Evolutionary conservation across 345 rosid genomes (phyloP).

Genomic region (Raphanus sativus): DNA sequence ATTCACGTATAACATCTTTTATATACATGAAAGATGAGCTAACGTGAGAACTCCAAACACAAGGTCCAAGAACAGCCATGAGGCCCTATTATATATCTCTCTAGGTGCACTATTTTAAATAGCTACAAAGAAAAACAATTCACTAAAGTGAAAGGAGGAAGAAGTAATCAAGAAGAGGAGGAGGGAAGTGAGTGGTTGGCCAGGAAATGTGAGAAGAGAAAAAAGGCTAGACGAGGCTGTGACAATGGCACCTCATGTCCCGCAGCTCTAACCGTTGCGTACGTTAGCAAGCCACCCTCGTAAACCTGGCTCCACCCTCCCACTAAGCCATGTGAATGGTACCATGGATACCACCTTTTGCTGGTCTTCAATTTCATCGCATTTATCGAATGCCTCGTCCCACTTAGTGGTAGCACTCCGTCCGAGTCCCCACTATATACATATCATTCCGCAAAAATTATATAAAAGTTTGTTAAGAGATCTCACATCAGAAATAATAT

Average conservation of each 20-base stretch:
- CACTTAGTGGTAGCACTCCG: conserved; percentile 80
- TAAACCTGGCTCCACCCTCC: conserved; percentile 93
- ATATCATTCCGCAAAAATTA: conserved; percentile 9
- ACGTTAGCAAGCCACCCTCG: conserved; percentile 48
- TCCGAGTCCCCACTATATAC: conserved; percentile 87
- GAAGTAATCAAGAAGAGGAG: conserved; percentile 21
- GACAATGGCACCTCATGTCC: conserved; percentile 72
- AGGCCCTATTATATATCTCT: not conserved
- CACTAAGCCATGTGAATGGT: conserved; percentile 54
- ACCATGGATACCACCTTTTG: conserved; percentile 88
- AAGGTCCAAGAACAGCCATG: conserved; percentile 1
- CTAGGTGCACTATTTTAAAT: not conserved
- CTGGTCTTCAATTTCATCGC: conserved; percentile 69
- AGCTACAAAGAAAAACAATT: not conserved
- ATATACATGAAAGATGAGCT: not conserved
- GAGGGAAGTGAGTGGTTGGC: conserved; percentile 39
- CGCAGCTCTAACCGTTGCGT: conserved; percentile 65
- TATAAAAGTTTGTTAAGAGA: not conserved
- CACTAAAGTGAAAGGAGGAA: not conserved
- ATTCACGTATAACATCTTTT: not conserved
- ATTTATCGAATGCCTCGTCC: conserved; percentile 81
- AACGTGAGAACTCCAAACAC: not conserved
- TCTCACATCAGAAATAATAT: not conserved
- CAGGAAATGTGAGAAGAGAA: conserved; percentile 46
- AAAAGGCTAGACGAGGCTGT: conserved; percentile 52